Evolutionary conservation across 2,329 filamentous ascomycete species (phyloP), one percentile per base, ranked within the genome.

Genomic region (Trichoderma koningii): DNA sequence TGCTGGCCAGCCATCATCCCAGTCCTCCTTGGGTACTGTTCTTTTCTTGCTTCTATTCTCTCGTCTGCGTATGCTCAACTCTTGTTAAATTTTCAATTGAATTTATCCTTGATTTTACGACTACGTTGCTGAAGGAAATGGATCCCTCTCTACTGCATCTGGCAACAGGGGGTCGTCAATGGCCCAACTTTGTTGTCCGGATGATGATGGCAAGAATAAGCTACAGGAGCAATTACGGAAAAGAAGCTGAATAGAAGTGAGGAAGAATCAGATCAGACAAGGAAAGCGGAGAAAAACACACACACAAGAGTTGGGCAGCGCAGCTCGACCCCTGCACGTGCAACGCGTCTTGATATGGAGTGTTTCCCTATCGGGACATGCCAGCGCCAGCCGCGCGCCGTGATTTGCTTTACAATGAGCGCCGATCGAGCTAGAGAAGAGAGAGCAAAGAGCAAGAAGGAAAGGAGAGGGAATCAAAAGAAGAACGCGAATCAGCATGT

Each of bases 281-380:
- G 42, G 30, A 44, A 52, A 45, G 34, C 44, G 19, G 47, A 23
- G 28, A 48, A 62, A 38, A 38, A 21, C 23, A 21, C 19, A 52
- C 23, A 59, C 38, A 15, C n/a, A 62, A 34, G 26, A n/a, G 14
- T 47, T 42, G 34, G 45, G 55, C 17, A 19, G 48, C 41, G 57
- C 38, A 47, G 38, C 23, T 47, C 26, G 38, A 52, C 57, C 57
- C 60, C 53, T 57, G 69, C 63, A 71, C 70, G 68, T 71, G 72
- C 65, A 70, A 72, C 73, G 73, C 73, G 73, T 75, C 73, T 76
- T 75, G 71, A 75, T 72, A 73, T 30, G 34, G 10, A 38, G 34
- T 73, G 69, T 74, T 76, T 73, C 73, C 73, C 69, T 60, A 74
- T 76, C 70, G 69, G 73, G 74, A 69, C 66, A 67, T 63, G 66